Evolutionary conservation across 2,329 filamentous ascomycete genomes (phyloP), one percentile per base, ranked within the genome.

Genomic region (Sporothrix brunneoviolacea): DNA sequence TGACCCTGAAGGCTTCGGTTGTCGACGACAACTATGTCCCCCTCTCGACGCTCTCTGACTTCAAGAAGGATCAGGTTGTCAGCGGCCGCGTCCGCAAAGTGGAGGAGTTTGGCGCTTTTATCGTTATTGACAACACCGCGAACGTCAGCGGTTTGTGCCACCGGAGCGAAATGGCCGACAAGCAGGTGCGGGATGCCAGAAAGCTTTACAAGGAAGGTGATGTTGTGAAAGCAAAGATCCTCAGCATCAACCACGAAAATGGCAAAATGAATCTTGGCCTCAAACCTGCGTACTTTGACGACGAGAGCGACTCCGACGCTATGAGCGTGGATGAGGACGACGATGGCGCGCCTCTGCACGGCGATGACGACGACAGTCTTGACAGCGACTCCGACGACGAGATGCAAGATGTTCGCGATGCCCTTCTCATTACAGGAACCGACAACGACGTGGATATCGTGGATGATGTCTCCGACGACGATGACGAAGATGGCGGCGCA

Each of bases 61-160:
- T 97, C 51, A 81, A 85, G 62, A 72, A 79, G 55, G 91, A 90
- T 7, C 87, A 95, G 66, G 72, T 90, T 28, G 78, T 98, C 30
- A 95, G 88, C 12, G 93, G 91, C 43, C 95, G 88, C 63, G 82
- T 98, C 50, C 84, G 91, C 60, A 95, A 94, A 68, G 90, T 97
- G 2, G 88, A 95, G 62, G 87, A 95, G 28, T 98, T 91, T 64
- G 93, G 93, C 57, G 91, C 91, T 5, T 98, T 98, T 65, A 86
- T 98, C 59, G 80, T 94, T 38, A 74, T 98, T 18, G 89, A 96
- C 65, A 83, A 86, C 54, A 94, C 91, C 4, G 76, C 80, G 50
- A 95, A 95, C 59, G 82, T 98, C 55, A 95, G 91, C 59, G 93
- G 93, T 55, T 77, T 98, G 9, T 97, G 91, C 65, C 93, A 98